These are phyloP conservation scores for Paradendryphiella salina DNA, from an alignment of 2,329 filamentous ascomycete genomes.

Conservation along the genomic window DNA sequence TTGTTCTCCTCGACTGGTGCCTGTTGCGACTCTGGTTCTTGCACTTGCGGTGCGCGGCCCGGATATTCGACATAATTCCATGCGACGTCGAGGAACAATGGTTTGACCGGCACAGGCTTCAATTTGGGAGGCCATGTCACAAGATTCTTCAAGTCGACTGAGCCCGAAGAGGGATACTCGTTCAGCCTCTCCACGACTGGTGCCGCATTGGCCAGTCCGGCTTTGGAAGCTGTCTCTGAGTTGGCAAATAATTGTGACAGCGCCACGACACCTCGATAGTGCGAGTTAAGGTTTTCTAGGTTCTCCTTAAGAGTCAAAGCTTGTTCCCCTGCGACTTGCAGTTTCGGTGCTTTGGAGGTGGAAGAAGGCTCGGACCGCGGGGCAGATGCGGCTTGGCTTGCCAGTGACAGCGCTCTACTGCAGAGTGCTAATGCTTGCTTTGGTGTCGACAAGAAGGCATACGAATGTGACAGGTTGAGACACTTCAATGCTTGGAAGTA, in stretches of 20 bases:
- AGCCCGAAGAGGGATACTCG: slow-evolving; percentile 69
- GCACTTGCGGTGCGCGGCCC: slow-evolving; percentile 53
- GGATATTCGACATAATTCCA: slow-evolving; percentile 98
- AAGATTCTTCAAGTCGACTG: slow-evolving; percentile 74
- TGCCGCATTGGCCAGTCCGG: slow-evolving; percentile 49
- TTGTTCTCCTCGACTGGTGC: slow-evolving; percentile 29
- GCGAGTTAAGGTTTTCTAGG: slow-evolving; percentile 72
- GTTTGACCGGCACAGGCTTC: slow-evolving; percentile 85
- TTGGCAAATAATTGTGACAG: slow-evolving; percentile 67
- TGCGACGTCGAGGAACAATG: slow-evolving; percentile 91
- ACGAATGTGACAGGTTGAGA: slow-evolving; percentile 81
- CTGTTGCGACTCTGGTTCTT: slow-evolving; percentile 36
- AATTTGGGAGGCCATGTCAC: slow-evolving; percentile 86
- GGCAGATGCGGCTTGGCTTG: slow-evolving; percentile 54
- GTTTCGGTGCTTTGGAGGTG: slow-evolving; percentile 60
- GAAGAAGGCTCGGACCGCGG: slow-evolving; percentile 40
- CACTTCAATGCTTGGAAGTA: slow-evolving; percentile 93
- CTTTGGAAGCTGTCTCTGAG: slow-evolving; percentile 53
- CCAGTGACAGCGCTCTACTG: slow-evolving; percentile 69
- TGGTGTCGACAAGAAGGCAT: slow-evolving; percentile 71
- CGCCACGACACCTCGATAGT: slow-evolving; percentile 83
- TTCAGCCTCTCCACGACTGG: slow-evolving; percentile 75
- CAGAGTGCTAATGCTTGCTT: slow-evolving; percentile 85
- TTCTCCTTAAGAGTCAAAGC: slow-evolving; percentile 62
- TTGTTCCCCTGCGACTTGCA: slow-evolving; percentile 66